Base-by-base conservation (phyloP, 2,329 filamentous ascomycete genomes). In the Fusarium phyllophilum region DNA sequence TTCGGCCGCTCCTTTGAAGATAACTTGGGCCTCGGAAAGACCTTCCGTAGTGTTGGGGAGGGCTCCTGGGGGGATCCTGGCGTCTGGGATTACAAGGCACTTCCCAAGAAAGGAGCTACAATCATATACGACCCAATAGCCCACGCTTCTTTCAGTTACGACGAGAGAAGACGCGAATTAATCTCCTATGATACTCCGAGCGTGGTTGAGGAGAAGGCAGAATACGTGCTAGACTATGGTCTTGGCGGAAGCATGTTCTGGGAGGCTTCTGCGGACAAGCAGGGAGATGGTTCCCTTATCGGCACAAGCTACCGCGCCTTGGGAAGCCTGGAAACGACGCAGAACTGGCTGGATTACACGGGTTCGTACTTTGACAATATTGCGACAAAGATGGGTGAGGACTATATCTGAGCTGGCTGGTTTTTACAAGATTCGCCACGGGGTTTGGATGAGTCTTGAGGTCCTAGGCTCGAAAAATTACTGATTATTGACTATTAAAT, bases 281-380 rank as follows among this genome's bases (percentile, higher is more conserved):
- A 38, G 34, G 72, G 68, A 10, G 61, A 59, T 31, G 60, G 60
- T 8, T 74, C 72, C 20, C 72, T 74, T 39, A 69, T 74, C 29
- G 36, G 48, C 31, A 70, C 60, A 24, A 73, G 72, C 48, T 52
- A 49, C 42, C 41, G 56, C 33, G 60, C 42, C 42, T 26, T 74
- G 33, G 72, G 49, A 5, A 36, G 29, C 22, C 39, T 74, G 24
- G 72, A 75, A 18, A 26, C 7, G 45, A 69, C 72, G 4, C 45
- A 60, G 48, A 74, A 75, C 42, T 74, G 72, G 63, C 52, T 74
- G 18, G 29, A 62, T 18, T 74, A 55, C 12, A 55, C 64, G 8
- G 80, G 81, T 42, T 89, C 86, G 64, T 82, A 86, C 75, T 91
- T 90, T 76, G 84, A 84, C 52, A 91, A 91, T 77, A 81, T 91